These are phyloP conservation scores for Sedum album DNA, from an alignment of 164 flowering plant genomes.

Conservation along the genomic window DNA sequence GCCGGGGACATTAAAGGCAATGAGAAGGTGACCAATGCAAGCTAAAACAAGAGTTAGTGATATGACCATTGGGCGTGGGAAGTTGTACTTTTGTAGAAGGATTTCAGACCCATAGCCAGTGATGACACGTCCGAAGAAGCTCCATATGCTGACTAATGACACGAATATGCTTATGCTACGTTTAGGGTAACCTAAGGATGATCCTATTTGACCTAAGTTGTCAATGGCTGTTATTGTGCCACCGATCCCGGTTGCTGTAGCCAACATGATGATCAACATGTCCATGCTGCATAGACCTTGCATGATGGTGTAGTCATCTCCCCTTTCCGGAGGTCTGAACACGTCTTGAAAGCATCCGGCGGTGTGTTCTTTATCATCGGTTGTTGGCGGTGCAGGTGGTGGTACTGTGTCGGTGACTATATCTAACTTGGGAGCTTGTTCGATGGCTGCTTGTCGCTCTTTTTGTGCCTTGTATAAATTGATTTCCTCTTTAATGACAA, in stretches of 20 bases:
- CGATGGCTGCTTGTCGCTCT: neutral
- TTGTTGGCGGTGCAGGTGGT: neutral
- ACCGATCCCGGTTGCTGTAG: constrained; percentile 25
- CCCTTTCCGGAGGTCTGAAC: constrained; percentile 26
- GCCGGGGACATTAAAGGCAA: constrained; percentile 31
- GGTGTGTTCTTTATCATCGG: neutral
- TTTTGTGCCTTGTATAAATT: constrained; percentile 6
- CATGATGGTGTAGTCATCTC: constrained; percentile 32
- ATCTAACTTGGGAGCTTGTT: constrained; percentile 7
- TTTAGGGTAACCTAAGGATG: constrained; percentile 28
- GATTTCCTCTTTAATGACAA: constrained; percentile 22
- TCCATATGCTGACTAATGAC: constrained; percentile 49
- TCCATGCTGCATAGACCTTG: constrained; percentile 34
- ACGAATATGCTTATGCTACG: constrained; percentile 36
- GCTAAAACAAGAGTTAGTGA: constrained; percentile 30
- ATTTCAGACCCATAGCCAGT: constrained; percentile 38
- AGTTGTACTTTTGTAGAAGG: constrained; percentile 26
- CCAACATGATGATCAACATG: constrained; percentile 27
- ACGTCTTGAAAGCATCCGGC: constrained; percentile 22
- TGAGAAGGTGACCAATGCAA: constrained; percentile 37
- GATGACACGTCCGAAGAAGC: constrained; percentile 32
- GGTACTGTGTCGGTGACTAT: constrained; percentile 8
- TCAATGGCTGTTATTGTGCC: constrained; percentile 33
- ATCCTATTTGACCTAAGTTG: constrained; percentile 42
- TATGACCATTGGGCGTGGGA: constrained; percentile 39